Conservation (phyloP, 2,329 filamentous ascomycete genomes). For the Phyllosticta citriasiana region DNA sequence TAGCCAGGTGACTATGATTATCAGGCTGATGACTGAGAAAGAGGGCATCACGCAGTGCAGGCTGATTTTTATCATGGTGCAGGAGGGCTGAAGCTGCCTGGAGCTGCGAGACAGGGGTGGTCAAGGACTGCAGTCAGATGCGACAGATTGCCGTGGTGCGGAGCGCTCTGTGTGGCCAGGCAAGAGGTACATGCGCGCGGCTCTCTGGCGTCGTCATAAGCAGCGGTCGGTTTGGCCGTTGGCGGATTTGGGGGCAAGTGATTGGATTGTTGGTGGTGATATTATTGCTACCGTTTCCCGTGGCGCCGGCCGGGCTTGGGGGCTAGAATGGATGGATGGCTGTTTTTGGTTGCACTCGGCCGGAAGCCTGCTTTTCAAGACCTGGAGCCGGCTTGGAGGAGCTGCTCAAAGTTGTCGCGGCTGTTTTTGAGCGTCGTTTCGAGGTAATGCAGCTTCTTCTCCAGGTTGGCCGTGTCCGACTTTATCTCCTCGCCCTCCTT, state of each 20-base stretch:
- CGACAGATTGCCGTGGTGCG: not conserved
- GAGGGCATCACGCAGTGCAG: not conserved
- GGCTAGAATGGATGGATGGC: not conserved
- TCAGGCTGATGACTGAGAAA: conserved; percentile 1
- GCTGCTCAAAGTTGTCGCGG: conserved; percentile 79
- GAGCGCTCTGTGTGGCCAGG: not conserved
- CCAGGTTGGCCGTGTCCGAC: conserved; percentile 66
- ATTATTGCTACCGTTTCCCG: conserved; percentile 7
- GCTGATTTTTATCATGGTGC: not conserved
- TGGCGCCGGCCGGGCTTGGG: conserved; percentile 3
- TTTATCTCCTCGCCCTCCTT: conserved; percentile 66
- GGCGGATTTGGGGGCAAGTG: not conserved
- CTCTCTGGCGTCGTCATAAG: not conserved
- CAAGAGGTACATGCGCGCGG: not conserved
- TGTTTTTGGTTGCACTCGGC: not conserved
- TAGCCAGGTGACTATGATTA: conserved; percentile 3
- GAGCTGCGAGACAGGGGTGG: not conserved
- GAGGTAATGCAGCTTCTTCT: conserved; percentile 84
- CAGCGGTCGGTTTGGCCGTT: not conserved
- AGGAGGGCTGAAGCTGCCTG: not conserved
- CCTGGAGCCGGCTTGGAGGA: conserved; percentile 47
- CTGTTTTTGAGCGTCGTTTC: conserved; percentile 96
- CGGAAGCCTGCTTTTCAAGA: conserved; percentile 9
- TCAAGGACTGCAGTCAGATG: not conserved
- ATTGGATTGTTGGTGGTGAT: conserved; percentile 3